Base-by-base conservation (phyloP, 73 alveolate genomes). In the Tetrahymena borealis region DNA sequence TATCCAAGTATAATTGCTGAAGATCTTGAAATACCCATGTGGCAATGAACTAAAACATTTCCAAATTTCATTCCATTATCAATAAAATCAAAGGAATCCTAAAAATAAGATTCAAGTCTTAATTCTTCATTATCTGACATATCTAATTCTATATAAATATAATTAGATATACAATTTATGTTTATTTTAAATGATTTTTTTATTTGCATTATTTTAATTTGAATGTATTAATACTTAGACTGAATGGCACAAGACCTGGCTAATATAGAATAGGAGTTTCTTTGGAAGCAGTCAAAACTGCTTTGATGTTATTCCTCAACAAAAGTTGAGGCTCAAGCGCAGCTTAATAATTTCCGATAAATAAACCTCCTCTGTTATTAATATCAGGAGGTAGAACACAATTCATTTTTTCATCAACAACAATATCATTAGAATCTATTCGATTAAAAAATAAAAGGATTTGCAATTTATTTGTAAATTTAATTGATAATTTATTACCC, bases 1-100 rank as follows among this genome's bases (percentile, higher is more conserved):
- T 92, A 94, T 97, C 96, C 96, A 33, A 97, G 94, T 1, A 96
- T 96, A 78, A 96, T 79, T 38, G 99, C 90, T 32, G 98, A 96
- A 90, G 98, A 97, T 90, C 99, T 92, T 32, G 97, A 94, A 6
- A 91, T 96, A 32, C 99, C 98, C 96, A 93, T 93, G 11, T 96
- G 97, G 90, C 99, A 97, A 93, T 97, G 98, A 15, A 97, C 98
- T 0, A 96, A 91, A 37, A 96, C 96, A 40, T 78, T 60, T 60
- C 85, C 85, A 15, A 60, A 60, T 60, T 60, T 60, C 85, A 60
- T 60, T 60, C 85, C 85, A 60, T 60, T 60, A 15, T 60, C 85
- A 15, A 60, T 60, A 20, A 60, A 60, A 24, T 60, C 33, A 9
- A 60, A 60, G 16, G 85, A 60, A 24, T 32, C 18, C 13, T 60